Evolutionary conservation across 371 early-diverging fungal species (phyloP).

Genomic region (Mucor circinelloides): DNA sequence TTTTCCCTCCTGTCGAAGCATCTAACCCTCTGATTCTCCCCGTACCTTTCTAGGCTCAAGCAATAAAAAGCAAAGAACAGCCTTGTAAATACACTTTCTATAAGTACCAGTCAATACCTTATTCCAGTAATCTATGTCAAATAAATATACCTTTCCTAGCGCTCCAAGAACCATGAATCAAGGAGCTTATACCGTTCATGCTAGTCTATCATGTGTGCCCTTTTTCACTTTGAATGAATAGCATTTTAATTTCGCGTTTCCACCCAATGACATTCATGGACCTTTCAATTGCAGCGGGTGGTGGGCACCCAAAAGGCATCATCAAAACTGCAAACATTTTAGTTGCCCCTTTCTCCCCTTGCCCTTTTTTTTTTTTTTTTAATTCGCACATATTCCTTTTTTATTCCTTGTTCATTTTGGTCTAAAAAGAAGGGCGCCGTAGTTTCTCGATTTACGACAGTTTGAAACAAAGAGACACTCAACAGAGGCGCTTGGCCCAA

Average conservation of each 20-base stretch:
- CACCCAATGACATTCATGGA: background rate
- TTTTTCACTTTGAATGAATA: no score
- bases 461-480: background rate
- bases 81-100: no score
- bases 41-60: no score
- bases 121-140: no score
- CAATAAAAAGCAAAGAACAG: no score
- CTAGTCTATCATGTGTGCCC: no score
- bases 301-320: background rate
- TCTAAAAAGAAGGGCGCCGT: background rate
- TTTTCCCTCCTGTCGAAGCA: no score
- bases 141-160: no score
- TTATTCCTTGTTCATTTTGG: background rate
- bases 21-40: no score
- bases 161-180: no score
- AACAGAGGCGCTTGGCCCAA: background rate
- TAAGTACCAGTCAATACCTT: no score
- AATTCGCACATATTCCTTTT: background rate
- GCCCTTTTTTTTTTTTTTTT: background rate
- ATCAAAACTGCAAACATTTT: background rate
- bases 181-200: no score
- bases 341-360: background rate
- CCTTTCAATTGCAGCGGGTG: background rate
- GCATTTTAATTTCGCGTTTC: background rate
- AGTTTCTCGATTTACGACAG: background rate